Evolutionary conservation across 768 basidiomycete species (phyloP).

Genomic region (Pleurotus tuber-regium): DNA sequence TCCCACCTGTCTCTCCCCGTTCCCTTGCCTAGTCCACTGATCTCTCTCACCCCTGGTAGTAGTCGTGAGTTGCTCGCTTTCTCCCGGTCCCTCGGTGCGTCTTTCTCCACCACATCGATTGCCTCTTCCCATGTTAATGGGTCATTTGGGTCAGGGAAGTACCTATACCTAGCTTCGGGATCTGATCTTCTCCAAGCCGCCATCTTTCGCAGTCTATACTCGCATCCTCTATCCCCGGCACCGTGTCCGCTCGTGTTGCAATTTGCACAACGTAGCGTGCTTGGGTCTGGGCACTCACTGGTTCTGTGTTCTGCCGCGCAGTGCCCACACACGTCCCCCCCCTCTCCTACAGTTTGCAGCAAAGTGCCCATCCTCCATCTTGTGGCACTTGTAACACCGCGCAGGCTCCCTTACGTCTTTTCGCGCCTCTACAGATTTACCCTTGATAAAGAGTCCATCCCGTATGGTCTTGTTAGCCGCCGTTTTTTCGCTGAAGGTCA

Average conservation of each 20-base stretch:
- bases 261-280: slow-evolving; percentile 18
- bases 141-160: slow-evolving; percentile 12
- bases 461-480: slow-evolving; percentile 15
- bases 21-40: not conserved
- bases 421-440: slow-evolving; percentile 8
- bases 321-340: slow-evolving; percentile 13
- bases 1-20: not conserved
- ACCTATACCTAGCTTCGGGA: slow-evolving; percentile 17
- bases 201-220: slow-evolving; percentile 13
- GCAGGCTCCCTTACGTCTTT: slow-evolving; percentile 16
- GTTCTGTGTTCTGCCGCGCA: slow-evolving; percentile 20
- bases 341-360: slow-evolving; percentile 14
- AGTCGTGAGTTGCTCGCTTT: not conserved
- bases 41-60: not conserved
- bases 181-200: slow-evolving; percentile 9
- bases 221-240: slow-evolving; percentile 23
- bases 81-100: not conserved
- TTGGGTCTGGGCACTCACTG: slow-evolving; percentile 12
- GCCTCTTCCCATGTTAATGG: slow-evolving; percentile 5
- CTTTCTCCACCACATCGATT: not conserved
- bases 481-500: slow-evolving; percentile 15
- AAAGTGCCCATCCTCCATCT: slow-evolving; percentile 11
- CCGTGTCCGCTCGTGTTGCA: slow-evolving; percentile 26
- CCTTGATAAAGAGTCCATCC: slow-evolving; percentile 14
- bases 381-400: slow-evolving; percentile 18